A percentile compares a stretch with the other conserved stretches of the same genome.
These are phyloP conservation scores for Silene uniflora DNA, from an alignment of 148 eudicot species.

Conservation along the genomic window DNA sequence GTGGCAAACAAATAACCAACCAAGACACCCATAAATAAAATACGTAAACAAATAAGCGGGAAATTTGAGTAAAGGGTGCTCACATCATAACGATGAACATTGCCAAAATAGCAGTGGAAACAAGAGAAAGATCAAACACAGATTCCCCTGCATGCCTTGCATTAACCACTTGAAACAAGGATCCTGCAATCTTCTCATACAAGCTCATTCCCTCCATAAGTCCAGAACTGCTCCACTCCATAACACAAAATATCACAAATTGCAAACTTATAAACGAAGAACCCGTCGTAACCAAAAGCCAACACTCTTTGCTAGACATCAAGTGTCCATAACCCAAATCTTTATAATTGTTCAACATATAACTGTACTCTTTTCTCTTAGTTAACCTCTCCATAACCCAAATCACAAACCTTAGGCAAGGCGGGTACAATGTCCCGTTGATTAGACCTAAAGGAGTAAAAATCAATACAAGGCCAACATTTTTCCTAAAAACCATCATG, in stretches of 20 bases:
- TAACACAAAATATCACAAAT: conserved; percentile 25
- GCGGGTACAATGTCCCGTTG: conserved; percentile 43
- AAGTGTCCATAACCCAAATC: conserved; percentile 32
- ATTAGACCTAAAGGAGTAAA: conserved; percentile 41
- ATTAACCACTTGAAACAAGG: conserved; percentile 38
- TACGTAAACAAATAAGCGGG: no score
- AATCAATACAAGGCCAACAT: conserved; percentile 41
- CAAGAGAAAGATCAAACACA: conserved; percentile 44
- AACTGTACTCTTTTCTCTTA: conserved; percentile 31
- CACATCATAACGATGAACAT: conserved; percentile 59
- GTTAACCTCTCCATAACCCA: conserved; percentile 28
- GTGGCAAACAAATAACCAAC: no score
- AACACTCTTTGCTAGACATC: conserved; percentile 28
- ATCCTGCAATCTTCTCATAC: conserved; percentile 43
- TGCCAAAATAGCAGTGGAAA: conserved; percentile 47
- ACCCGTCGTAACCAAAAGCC: conserved; percentile 27
- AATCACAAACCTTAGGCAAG: conserved; percentile 30
- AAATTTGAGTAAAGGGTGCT: conserved; percentile 29
- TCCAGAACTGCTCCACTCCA: conserved; percentile 55
- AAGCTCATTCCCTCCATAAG: conserved; percentile 35
- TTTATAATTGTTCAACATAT: conserved; percentile 26
- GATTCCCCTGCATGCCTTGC: conserved; percentile 58
- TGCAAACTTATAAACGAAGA: conserved; percentile 34
- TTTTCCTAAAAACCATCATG: conserved; percentile 40
- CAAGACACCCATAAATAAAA: no score